Evolutionary conservation across 176 grass and related monocot genomes (phyloP).

Genomic region (Coix lacrymajobi): DNA sequence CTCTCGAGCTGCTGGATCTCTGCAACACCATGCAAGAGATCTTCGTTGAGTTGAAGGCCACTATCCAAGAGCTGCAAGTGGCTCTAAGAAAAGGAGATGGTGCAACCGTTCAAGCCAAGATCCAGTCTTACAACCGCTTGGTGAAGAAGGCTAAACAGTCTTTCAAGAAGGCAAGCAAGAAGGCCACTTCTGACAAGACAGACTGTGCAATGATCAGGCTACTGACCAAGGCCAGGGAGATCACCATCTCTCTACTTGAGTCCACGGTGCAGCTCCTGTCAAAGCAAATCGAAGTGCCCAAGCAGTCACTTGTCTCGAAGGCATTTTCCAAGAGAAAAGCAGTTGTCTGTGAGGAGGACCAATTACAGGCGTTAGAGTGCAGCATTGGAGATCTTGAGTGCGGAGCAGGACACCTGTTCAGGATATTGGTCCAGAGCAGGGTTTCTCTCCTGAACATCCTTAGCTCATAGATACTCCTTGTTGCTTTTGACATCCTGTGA

Average conservation of each 20-base stretch:
- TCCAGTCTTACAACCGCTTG: conserved; percentile 26
- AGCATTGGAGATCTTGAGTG: conserved; percentile 35
- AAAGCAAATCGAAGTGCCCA: conserved; percentile 33
- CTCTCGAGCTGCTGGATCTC: conserved; percentile 44
- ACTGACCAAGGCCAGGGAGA: conserved; percentile 29
- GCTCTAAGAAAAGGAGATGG: conserved; percentile 32
- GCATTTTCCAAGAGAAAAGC: conserved; percentile 35
- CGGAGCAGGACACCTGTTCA: conserved; percentile 25
- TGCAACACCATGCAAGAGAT: conserved; percentile 34
- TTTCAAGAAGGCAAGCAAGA: conserved; percentile 39
- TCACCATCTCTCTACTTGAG: conserved; percentile 33
- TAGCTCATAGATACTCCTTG: conserved; percentile 18
- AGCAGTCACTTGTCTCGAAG: conserved; percentile 37
- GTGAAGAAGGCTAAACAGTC: conserved; percentile 32
- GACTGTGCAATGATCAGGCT: conserved; percentile 18
- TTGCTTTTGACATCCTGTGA: neutral
- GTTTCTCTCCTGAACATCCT: conserved; percentile 45
- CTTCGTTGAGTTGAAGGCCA: conserved; percentile 44
- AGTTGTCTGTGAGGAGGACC: conserved; percentile 20
- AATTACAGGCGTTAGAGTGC: conserved; percentile 43
- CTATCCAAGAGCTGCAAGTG: conserved; percentile 21
- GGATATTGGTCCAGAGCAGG: conserved; percentile 42
- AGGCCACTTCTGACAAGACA: conserved; percentile 5
- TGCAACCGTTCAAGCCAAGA: conserved; percentile 9
- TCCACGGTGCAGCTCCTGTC: neutral